Evolutionary conservation across 805 yeast species (phyloP).

Genomic region (Saccharomycopsis selenospora): DNA sequence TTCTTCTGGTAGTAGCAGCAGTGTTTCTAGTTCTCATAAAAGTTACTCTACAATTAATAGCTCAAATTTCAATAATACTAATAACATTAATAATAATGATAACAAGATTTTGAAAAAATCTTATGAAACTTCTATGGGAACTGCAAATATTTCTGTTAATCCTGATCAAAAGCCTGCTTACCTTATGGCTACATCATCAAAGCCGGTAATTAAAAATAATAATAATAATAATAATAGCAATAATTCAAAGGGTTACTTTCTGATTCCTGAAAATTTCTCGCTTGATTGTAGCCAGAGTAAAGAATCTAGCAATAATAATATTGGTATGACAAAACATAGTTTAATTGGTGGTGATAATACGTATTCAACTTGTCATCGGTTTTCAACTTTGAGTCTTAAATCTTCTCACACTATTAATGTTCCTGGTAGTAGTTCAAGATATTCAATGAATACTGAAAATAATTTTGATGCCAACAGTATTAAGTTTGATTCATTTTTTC

Average conservation of each 20-base stretch:
- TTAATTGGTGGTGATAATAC: no score
- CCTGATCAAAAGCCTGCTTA: slow-evolving; percentile 14
- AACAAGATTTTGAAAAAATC: not conserved
- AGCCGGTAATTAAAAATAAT: no score
- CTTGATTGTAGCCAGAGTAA: not conserved
- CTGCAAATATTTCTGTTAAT: not conserved
- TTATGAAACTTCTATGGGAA: not conserved
- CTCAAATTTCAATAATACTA: not conserved
- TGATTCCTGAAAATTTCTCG: slow-evolving; percentile 1
- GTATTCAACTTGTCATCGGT: no score
- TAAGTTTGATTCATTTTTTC: not conserved
- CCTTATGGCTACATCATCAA: slow-evolving; percentile 6
- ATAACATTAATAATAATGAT: not conserved
- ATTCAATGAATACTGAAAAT: not conserved
- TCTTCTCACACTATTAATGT: no score
- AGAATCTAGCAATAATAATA: no score
- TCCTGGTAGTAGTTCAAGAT: no score
- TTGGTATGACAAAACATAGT: no score
- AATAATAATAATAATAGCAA: no score
- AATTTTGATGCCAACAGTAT: no score
- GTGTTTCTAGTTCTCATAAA: not conserved
- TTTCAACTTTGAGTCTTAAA: no score
- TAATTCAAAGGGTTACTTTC: no score
- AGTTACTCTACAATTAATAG: not conserved
- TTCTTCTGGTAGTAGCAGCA: not conserved